Evolutionary conservation across 2,329 filamentous ascomycete genomes (phyloP).

Genomic region (Pestalotiopsis sp.): DNA sequence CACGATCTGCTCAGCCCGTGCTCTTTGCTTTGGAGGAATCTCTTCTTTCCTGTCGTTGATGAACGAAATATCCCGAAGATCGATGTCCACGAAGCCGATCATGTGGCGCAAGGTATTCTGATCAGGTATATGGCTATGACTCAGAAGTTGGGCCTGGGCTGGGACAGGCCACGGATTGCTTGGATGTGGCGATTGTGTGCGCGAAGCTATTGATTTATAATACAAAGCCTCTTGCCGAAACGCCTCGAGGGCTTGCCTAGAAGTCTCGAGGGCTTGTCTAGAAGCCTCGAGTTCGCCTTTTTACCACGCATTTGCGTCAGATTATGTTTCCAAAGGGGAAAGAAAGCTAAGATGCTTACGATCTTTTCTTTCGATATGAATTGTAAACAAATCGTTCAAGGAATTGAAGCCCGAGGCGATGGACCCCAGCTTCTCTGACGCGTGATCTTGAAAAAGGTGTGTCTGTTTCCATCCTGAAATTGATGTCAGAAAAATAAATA

Average conservation of each 20-base stretch:
- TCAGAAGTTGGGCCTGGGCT: no score
- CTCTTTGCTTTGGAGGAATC: background rate
- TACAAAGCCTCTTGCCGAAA: conserved; percentile 1
- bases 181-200: no score
- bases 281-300: background rate
- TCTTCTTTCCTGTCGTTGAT: background rate
- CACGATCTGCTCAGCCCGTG: background rate
- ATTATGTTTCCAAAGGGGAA: no score
- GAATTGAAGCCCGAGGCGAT: background rate
- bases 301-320: no score
- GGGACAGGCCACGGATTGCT: no score
- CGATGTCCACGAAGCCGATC: background rate
- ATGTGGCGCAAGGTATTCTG: background rate
- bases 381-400: background rate
- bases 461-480: background rate
- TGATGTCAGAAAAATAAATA: background rate
- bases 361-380: background rate
- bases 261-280: conserved; percentile 2
- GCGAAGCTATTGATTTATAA: no score
- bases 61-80: background rate
- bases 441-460: background rate
- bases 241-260: background rate
- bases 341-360: background rate
- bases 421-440: background rate
- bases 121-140: background rate